Percentiles rank a stretch among this genome's conserved stretches.
Evolutionary conservation across 163 green algal species (phyloP).

Genomic region (Prototheca cutis): DNA sequence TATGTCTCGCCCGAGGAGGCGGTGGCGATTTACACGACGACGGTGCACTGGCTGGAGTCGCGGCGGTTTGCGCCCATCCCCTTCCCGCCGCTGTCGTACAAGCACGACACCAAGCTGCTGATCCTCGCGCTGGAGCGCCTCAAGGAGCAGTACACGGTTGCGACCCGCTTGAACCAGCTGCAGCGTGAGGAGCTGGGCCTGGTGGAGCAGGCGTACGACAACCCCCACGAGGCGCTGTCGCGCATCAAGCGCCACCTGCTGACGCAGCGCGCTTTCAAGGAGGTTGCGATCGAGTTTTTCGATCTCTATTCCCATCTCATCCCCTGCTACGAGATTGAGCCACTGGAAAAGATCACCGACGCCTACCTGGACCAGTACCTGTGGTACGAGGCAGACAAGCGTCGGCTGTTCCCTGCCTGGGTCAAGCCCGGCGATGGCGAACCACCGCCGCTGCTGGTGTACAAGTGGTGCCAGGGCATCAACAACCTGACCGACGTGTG

Average conservation of each 20-base stretch:
- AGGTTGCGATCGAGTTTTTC: slow-evolving; percentile 98
- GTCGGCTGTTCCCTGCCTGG: slow-evolving; percentile 98
- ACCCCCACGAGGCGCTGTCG: slow-evolving; percentile 96
- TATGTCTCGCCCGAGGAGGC: slow-evolving; percentile 96
- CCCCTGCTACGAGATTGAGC: slow-evolving; percentile 98
- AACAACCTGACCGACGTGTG: slow-evolving; percentile 98
- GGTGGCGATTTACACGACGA: slow-evolving; percentile 99
- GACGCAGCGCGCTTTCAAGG: slow-evolving; percentile 95
- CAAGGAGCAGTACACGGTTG: slow-evolving; percentile 97
- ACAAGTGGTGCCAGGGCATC: slow-evolving; percentile 99
- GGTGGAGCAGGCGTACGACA: slow-evolving; percentile 99
- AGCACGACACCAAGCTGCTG: slow-evolving; percentile 99
- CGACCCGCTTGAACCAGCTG: slow-evolving; percentile 89
- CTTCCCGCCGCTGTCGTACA: slow-evolving; percentile 99
- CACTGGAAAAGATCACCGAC: slow-evolving; percentile 99
- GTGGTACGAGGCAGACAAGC: slow-evolving; percentile 98
- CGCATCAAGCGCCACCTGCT: slow-evolving; percentile 99
- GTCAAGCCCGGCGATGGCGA: slow-evolving; percentile 95
- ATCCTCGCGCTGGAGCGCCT: slow-evolving; percentile 97
- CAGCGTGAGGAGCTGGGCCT: slow-evolving; percentile 98
- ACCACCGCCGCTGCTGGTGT: slow-evolving; percentile 95
- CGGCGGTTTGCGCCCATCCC: slow-evolving; percentile 94
- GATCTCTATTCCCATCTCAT: slow-evolving; percentile 94
- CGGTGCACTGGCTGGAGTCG: slow-evolving; percentile 98
- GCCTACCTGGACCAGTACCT: slow-evolving; percentile 95